phyloP scores from a whole-genome alignment of 2,329 filamentous ascomycete genomes.

The Paraphoma sp. region DNA sequence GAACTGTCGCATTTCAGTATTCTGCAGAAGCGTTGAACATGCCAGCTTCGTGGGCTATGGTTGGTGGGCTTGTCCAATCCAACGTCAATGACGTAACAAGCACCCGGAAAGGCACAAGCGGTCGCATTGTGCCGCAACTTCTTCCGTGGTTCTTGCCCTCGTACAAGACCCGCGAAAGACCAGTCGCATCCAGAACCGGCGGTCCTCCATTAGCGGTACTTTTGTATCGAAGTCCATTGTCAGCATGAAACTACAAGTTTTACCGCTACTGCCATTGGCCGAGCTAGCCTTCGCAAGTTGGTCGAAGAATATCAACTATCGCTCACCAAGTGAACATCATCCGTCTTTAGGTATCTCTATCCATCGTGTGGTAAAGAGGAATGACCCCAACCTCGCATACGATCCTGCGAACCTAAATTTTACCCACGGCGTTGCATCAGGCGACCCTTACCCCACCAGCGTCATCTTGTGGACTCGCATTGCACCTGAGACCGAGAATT shows the following conservation, averaged over 20 bases:
- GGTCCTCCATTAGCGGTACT: not conserved
- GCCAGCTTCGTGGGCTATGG: not conserved
- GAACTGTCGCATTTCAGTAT: too few species aligned
- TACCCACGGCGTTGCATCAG: constrained; percentile 56
- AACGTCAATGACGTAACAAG: constrained; percentile 3
- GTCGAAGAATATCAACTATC: constrained; percentile 68
- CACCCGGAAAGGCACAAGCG: not conserved
- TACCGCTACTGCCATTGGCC: constrained; percentile 24
- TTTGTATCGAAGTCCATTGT: constrained; percentile 5
- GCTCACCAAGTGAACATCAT: constrained; percentile 70
- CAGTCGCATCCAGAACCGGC: constrained; percentile 1
- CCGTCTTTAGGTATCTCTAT: constrained; percentile 69
- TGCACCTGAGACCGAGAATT: constrained; percentile 48
- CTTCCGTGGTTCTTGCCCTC: not conserved
- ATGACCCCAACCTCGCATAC: constrained; percentile 30
- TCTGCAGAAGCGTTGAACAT: too few species aligned
- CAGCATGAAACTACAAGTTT: constrained; percentile 36
- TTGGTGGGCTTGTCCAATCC: constrained; percentile 3
- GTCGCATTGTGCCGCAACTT: not conserved
- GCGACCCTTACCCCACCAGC: constrained; percentile 53
- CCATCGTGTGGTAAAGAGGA: constrained; percentile 65
- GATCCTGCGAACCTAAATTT: constrained; percentile 35
- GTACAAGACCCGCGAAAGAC: constrained; percentile 29
- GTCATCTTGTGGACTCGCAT: constrained; percentile 45
- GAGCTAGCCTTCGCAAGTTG: constrained; percentile 32